These are phyloP conservation scores for Madurella mycetomatis DNA, from an alignment of 2,329 filamentous ascomycete genomes.

Conservation along the genomic window DNA sequence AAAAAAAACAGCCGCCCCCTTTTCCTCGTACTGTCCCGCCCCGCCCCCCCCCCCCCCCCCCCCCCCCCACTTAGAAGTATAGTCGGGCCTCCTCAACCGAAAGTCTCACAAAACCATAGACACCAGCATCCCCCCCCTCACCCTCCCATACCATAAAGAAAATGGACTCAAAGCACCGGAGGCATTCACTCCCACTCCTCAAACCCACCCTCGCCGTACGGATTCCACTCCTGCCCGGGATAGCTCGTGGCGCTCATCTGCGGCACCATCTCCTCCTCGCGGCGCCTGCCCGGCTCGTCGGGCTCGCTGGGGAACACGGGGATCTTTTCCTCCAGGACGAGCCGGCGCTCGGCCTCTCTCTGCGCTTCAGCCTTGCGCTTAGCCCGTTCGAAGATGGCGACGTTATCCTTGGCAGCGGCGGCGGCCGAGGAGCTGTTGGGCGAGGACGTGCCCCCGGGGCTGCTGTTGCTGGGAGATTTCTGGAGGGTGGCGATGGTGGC, in stretches of 20 bases:
- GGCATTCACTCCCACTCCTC: constrained; percentile 26
- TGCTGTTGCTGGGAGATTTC: constrained; percentile 13
- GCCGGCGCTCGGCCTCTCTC: constrained; percentile 12
- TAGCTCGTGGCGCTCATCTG: constrained; percentile 65
- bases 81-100: too few relatives aligned
- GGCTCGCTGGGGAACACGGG: constrained; percentile 34
- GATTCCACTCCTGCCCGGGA: constrained; percentile 67
- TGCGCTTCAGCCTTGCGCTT: constrained; percentile 35
- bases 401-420: constrained; percentile 28
- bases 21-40: background rate
- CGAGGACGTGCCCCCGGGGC: constrained; percentile 3
- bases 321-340: constrained; percentile 49
- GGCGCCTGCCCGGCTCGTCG: constrained; percentile 33
- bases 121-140: too few relatives aligned
- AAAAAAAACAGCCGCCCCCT: constrained; percentile 3
- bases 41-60: too few relatives aligned
- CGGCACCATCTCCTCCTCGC: constrained; percentile 43
- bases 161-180: background rate
- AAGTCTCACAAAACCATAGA: background rate
- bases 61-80: too few relatives aligned
- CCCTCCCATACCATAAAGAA: background rate
- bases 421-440: background rate
- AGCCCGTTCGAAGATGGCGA: constrained; percentile 39
- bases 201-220: constrained; percentile 37
- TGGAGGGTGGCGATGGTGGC: constrained; percentile 14